Percentiles rank a stretch among this genome's conserved stretches.
Evolutionary conservation across 352 stramenopile genomes (phyloP).

Genomic region (Pythium myriotylum): DNA sequence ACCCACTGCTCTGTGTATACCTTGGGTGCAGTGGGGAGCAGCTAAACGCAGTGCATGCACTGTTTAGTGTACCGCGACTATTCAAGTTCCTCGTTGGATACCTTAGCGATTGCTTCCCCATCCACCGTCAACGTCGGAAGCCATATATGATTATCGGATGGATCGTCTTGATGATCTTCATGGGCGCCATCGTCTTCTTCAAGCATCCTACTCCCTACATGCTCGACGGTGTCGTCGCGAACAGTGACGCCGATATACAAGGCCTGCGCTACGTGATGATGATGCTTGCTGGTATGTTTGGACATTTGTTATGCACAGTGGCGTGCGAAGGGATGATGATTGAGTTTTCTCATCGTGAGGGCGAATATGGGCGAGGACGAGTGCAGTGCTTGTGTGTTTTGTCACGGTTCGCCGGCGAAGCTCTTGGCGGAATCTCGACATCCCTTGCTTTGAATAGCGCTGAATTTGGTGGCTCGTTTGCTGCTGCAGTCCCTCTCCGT

Average conservation of each 20-base stretch:
- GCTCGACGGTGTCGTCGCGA: constrained; percentile 1
- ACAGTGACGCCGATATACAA: neutral
- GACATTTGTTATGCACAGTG: constrained; percentile 3
- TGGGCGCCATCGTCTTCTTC: neutral
- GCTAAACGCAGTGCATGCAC: neutral
- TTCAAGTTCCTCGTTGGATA: constrained; percentile 28
- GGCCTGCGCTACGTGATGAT: constrained; percentile 7
- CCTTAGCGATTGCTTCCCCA: constrained; percentile 21
- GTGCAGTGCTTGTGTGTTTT: constrained; percentile 3
- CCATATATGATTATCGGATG: constrained; percentile 25
- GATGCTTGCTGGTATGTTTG: constrained; percentile 14
- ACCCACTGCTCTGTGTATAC: constrained; percentile 30
- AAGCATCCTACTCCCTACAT: neutral
- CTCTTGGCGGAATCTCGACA: neutral
- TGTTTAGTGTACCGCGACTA: constrained; percentile 7
- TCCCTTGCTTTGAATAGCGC: constrained; percentile 14
- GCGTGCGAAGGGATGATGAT: constrained; percentile 30
- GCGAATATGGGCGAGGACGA: constrained; percentile 16
- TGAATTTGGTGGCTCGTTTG: constrained; percentile 23
- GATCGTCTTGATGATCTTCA: constrained; percentile 3
- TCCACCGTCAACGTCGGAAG: constrained; percentile 22
- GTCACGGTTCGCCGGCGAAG: constrained; percentile 12
- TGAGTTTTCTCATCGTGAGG: constrained; percentile 27
- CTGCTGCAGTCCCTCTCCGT: constrained; percentile 6
- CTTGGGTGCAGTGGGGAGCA: constrained; percentile 15